phyloP scores from a whole-genome alignment of 371 early-diverging fungal genomes.

The Rhizomucor pusillus region DNA sequence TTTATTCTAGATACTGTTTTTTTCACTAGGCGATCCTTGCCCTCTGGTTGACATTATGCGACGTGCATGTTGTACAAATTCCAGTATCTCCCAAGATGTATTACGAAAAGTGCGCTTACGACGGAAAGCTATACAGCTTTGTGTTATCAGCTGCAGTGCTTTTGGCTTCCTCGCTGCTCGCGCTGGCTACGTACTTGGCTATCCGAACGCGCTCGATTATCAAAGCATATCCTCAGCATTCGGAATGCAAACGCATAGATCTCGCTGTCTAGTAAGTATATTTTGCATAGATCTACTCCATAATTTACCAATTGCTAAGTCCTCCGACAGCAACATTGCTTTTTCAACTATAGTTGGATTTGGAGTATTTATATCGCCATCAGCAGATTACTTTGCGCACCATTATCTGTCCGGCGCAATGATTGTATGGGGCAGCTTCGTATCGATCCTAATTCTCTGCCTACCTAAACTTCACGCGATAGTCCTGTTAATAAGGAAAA shows the following conservation, averaged over 20 bases:
- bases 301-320: background rate
- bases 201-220: constrained; percentile 51
- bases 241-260: constrained; percentile 54
- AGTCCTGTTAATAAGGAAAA: constrained; percentile 6
- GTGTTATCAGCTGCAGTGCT: constrained; percentile 29
- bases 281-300: background rate
- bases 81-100: constrained; percentile 2
- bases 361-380: constrained; percentile 45
- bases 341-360: constrained; percentile 49
- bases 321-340: constrained; percentile 45
- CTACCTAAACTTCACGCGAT: constrained; percentile 51
- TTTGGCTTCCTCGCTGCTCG: constrained; percentile 30
- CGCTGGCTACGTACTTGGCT: constrained; percentile 11
- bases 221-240: constrained; percentile 40
- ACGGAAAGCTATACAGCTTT: constrained; percentile 7
- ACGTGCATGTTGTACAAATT: too few relatives aligned
- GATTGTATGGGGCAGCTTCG: constrained; percentile 55
- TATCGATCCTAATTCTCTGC: constrained; percentile 50
- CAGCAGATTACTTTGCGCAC: constrained; percentile 47
- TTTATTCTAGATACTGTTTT: too few relatives aligned
- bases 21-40: too few relatives aligned
- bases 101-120: too few relatives aligned
- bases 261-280: constrained; percentile 57
- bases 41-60: too few relatives aligned
- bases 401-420: constrained; percentile 52